phyloP scores from a whole-genome alignment of 1,284 basidiomycete species.

The Trametes pubescens region DNA sequence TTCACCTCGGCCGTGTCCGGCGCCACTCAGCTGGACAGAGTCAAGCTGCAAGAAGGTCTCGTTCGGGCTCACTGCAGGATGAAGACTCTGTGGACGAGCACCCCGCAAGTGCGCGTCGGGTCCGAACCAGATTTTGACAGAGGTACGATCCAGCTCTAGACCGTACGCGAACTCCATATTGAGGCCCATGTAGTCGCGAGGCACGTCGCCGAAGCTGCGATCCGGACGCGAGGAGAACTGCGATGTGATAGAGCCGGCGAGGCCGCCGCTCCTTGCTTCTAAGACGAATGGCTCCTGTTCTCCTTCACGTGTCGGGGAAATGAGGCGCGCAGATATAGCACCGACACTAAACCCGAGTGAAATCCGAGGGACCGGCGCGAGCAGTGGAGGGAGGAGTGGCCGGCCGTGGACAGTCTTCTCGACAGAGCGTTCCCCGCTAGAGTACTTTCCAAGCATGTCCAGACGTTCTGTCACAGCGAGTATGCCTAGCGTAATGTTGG shows the following conservation, averaged over 20 bases:
- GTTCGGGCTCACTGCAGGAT: conserved; percentile 33
- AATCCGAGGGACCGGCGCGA: conserved; percentile 61
- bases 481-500: conserved; percentile 54
- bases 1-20: conserved; percentile 55
- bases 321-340: conserved; percentile 54
- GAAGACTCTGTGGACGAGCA: conserved; percentile 24
- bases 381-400: conserved; percentile 42
- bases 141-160: conserved; percentile 36
- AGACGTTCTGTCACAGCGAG: conserved; percentile 60
- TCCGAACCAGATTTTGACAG: conserved; percentile 38
- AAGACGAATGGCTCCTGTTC: conserved; percentile 55
- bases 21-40: conserved; percentile 55
- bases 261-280: conserved; percentile 46
- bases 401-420: conserved; percentile 32
- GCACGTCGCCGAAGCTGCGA: conserved; percentile 26
- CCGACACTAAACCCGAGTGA: conserved; percentile 57
- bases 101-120: conserved; percentile 27
- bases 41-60: conserved; percentile 64
- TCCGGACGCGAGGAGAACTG: conserved; percentile 37
- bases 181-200: conserved; percentile 36
- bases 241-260: conserved; percentile 34
- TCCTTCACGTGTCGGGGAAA: conserved; percentile 50
- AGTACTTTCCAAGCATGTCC: conserved; percentile 57
- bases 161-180: conserved; percentile 37
- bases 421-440: conserved; percentile 35